Conservation (phyloP, 176 grass and related monocot genomes). For the sorghum (Sorghum bicolor) region DNA sequence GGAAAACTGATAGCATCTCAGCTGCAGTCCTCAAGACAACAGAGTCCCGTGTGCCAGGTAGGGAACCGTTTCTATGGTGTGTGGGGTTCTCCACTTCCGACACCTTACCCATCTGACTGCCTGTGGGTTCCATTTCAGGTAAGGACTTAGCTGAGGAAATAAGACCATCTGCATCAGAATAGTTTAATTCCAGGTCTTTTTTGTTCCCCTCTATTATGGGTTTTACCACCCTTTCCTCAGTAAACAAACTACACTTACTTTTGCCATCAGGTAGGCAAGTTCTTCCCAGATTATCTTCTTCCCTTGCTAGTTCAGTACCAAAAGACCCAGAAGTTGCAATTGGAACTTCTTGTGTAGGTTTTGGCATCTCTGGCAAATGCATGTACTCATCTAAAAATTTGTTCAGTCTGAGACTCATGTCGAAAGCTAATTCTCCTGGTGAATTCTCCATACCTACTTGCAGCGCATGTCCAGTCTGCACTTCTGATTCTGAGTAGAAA, state of each 20-base stretch:
- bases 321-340: constrained; percentile 14
- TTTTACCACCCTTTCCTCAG: constrained; percentile 7
- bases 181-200: constrained; percentile 25
- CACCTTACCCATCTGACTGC: constrained; percentile 10
- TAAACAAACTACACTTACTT: not conserved
- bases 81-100: constrained; percentile 4
- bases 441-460: constrained; percentile 40
- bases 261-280: not conserved
- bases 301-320: constrained; percentile 17
- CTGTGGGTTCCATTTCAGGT: constrained; percentile 15
- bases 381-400: constrained; percentile 35
- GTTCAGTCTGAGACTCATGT: constrained; percentile 33
- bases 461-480: constrained; percentile 13
- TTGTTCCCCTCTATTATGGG: not conserved
- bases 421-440: constrained; percentile 32
- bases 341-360: constrained; percentile 21
- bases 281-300: constrained; percentile 27
- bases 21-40: constrained; percentile 36
- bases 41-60: constrained; percentile 1
- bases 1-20: constrained; percentile 38
- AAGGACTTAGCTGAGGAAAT: constrained; percentile 15
- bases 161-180: constrained; percentile 22
- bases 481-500: constrained; percentile 23
- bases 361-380: constrained; percentile 13
- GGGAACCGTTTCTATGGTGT: not conserved